Evolutionary conservation across 78 protist genomes (phyloP).

Genomic region (Monocercomonoides exilis): DNA sequence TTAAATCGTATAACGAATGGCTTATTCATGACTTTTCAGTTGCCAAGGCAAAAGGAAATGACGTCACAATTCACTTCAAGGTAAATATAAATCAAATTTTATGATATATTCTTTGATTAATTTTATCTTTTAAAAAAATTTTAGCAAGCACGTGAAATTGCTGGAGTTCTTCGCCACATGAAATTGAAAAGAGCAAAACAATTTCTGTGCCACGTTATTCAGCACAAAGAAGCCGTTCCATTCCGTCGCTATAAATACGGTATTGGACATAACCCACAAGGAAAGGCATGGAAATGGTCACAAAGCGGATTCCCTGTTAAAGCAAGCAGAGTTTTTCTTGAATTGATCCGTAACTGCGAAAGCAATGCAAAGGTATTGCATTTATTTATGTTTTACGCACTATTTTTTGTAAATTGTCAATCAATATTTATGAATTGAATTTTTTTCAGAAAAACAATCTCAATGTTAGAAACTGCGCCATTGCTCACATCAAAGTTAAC

Average conservation of each 20-base stretch:
- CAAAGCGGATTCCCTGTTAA: constrained; percentile 53
- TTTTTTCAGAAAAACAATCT: constrained; percentile 18
- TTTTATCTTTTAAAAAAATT: neutral
- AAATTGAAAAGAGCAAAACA: constrained; percentile 36
- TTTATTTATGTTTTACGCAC: too few species aligned
- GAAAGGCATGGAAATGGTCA: constrained; percentile 14
- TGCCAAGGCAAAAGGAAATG: constrained; percentile 76
- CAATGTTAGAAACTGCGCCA: constrained; percentile 36
- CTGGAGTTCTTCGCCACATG: constrained; percentile 41
- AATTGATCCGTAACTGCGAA: constrained; percentile 54
- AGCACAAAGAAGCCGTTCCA: constrained; percentile 55
- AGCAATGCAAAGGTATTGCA: constrained; percentile 43
- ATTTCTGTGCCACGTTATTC: constrained; percentile 41
- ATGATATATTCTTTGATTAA: neutral
- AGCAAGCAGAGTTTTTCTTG: constrained; percentile 31
- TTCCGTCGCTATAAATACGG: constrained; percentile 45
- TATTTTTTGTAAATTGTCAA: too few species aligned
- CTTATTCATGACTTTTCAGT: too few species aligned
- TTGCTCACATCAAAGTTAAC: constrained; percentile 53
- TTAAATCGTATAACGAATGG: too few species aligned
- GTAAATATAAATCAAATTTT: constrained; percentile 31
- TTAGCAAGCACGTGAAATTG: constrained; percentile 90
- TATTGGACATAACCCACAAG: constrained; percentile 54
- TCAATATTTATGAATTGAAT: too few species aligned
- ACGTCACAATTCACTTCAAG: constrained; percentile 89